Evolutionary conservation across 139 green algal genomes (phyloP).

Genomic region (Auxenochlorella pyrenoidosa): DNA sequence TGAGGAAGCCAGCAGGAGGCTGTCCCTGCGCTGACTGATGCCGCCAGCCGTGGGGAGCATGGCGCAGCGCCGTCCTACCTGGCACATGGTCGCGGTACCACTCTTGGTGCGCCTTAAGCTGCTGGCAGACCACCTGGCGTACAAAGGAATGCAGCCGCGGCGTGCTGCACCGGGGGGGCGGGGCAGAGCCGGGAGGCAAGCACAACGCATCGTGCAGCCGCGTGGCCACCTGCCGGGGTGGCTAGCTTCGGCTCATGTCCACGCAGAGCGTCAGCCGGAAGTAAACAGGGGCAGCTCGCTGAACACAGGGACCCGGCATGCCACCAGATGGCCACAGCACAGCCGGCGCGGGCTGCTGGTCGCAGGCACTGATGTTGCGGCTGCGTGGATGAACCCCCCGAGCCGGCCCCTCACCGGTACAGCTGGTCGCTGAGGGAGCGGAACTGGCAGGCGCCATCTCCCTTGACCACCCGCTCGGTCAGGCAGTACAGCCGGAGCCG

Average conservation of each 20-base stretch:
- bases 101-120: slow-evolving; percentile 59
- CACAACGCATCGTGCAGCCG: too few species aligned
- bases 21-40: background rate
- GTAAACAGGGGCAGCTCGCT: too few species aligned
- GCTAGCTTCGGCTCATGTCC: too few species aligned
- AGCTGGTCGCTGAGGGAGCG: slow-evolving; percentile 84
- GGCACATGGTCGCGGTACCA: slow-evolving; percentile 67
- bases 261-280: too few species aligned
- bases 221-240: too few species aligned
- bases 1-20: too few species aligned
- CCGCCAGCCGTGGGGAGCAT: too few species aligned
- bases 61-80: background rate
- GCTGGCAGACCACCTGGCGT: slow-evolving; percentile 60
- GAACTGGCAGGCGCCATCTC: slow-evolving; percentile 91
- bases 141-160: slow-evolving; percentile 67
- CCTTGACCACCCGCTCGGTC: slow-evolving; percentile 61
- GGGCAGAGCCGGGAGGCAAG: background rate
- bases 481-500: slow-evolving; percentile 69
- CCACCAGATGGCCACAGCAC: too few species aligned
- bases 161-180: slow-evolving; percentile 12
- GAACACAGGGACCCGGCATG: too few species aligned
- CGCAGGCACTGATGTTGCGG: too few species aligned
- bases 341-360: too few species aligned
- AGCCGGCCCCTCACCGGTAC: slow-evolving; percentile 53
- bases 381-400: too few species aligned